Base-by-base conservation (phyloP, 352 stramenopile genomes). In the Halophytophthora batemanensis region DNA sequence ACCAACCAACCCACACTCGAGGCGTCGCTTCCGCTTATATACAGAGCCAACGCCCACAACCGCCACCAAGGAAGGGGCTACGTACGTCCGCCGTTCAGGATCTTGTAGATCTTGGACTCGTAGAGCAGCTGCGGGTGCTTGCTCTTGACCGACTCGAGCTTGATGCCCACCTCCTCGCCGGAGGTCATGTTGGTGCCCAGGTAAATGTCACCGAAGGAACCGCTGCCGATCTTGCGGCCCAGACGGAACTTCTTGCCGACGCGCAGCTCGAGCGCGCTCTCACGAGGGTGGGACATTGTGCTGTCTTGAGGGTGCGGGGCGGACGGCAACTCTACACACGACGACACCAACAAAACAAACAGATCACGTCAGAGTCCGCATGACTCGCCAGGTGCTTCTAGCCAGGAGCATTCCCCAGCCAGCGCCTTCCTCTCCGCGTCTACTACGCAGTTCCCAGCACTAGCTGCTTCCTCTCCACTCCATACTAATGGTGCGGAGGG, bases 81-180 rank as follows among this genome's bases (percentile, higher is more conserved):
- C 91, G 90, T 87, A 98, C 95, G 71, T 80, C 97, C 97, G 45
- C 97, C 97, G 66, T 98, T 95, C n/a, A 99, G 81, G 59, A 99
- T 98, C 48, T 98, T 90, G 87, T 99, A 99, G 71, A 99, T 99
- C 85, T 99, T 99, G 54, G 93, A 98, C 71, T 99, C 98, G 68
- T 99, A 99, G 7, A 99, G 70, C 17, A 99, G 79, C 86, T 99
- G 98, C 3, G 97, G 97, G 72, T 98, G 98, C 62, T 96, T 96
- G 67, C 78, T 93, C 68, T 98, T 99, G 36, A 98, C 93, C 17
- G 82, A 97, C 74, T 99, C 97, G 22, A 99, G 83, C 77, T 99
- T 99, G 69, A 99, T 99, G 37, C 96, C 98, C 49, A 99, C 97
- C 70, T 98, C 88, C 65, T 96, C 86, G 43, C 90, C 95, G n/a